Conservation (phyloP, 495 filamentous ascomycete genomes). For the Annulohypoxylon nitens region DNA sequence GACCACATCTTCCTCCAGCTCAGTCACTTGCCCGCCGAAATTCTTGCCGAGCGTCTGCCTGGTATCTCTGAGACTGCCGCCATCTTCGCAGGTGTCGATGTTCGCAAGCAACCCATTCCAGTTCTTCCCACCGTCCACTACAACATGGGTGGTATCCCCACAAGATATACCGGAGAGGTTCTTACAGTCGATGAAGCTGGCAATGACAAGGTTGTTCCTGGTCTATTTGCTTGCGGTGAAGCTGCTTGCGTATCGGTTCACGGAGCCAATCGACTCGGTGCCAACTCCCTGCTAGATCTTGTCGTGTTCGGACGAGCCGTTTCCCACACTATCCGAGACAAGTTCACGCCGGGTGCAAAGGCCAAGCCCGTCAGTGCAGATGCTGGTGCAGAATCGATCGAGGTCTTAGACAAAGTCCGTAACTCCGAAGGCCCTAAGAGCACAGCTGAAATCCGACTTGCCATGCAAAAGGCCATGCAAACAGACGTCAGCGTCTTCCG, state of each 20-base stretch:
- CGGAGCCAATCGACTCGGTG: slow-evolving; percentile 96
- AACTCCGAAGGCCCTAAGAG: slow-evolving; percentile 85
- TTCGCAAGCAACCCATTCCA: slow-evolving; percentile 95
- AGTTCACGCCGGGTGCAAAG: slow-evolving; percentile 80
- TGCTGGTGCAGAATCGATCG: slow-evolving; percentile 87
- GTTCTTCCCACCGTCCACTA: slow-evolving; percentile 98
- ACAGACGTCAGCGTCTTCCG: slow-evolving; percentile 97
- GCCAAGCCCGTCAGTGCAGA: slow-evolving; percentile 82
- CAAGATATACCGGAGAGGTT: slow-evolving; percentile 96
- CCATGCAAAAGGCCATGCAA: slow-evolving; percentile 99
- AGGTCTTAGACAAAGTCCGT: slow-evolving; percentile 86
- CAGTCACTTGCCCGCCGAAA: slow-evolving; percentile 88
- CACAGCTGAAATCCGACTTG: slow-evolving; percentile 86
- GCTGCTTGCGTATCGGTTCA: slow-evolving; percentile 97
- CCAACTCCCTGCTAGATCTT: slow-evolving; percentile 97
- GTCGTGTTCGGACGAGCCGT: slow-evolving; percentile 98
- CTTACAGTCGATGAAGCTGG: slow-evolving; percentile 84
- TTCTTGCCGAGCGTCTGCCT: slow-evolving; percentile 94
- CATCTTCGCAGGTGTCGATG: slow-evolving; percentile 96
- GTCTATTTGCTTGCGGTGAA: slow-evolving; percentile 96
- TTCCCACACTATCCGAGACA: slow-evolving; percentile 94
- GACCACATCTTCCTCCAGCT: slow-evolving; percentile 98
- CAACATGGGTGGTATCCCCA: slow-evolving; percentile 99
- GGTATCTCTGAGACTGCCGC: slow-evolving; percentile 98
- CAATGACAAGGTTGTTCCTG: slow-evolving; percentile 92